Conservation (phyloP, 441 rosid genomes). For the Populus hybrid region DNA sequence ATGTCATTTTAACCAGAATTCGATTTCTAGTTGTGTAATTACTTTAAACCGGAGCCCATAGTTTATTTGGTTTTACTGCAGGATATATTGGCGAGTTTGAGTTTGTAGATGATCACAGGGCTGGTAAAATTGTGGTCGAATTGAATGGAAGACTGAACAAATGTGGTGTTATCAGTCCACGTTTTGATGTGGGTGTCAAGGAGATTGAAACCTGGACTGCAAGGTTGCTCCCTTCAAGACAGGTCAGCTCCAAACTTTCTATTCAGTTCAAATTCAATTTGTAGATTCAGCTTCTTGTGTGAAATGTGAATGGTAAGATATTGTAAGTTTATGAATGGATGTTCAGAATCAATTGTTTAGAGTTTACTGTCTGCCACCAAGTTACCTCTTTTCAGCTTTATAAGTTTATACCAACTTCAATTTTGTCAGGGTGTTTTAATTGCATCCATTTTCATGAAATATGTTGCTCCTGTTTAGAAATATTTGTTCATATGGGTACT, state of each 20-base stretch:
- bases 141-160: conserved; percentile 51
- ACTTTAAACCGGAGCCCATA: not conserved
- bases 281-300: not conserved
- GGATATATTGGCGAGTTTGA: conserved; percentile 58
- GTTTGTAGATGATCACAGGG: conserved; percentile 49
- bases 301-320: not conserved
- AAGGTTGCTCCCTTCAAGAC: conserved; percentile 55
- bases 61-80: not conserved
- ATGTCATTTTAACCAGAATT: not conserved
- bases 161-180: conserved; percentile 58
- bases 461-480: not conserved
- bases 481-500: not conserved
- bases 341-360: not conserved
- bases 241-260: conserved; percentile 24
- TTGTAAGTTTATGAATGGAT: not conserved
- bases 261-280: not conserved
- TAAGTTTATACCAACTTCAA: not conserved
- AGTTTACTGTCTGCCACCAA: not conserved
- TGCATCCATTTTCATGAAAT: not conserved
- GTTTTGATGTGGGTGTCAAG: conserved; percentile 51
- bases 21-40: not conserved
- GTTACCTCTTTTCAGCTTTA: not conserved
- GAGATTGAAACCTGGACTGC: conserved; percentile 65
- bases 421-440: not conserved
- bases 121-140: conserved; percentile 53